These are phyloP conservation scores for Penicillium angulare DNA, from an alignment of 495 filamentous ascomycete species.

Conservation along the genomic window DNA sequence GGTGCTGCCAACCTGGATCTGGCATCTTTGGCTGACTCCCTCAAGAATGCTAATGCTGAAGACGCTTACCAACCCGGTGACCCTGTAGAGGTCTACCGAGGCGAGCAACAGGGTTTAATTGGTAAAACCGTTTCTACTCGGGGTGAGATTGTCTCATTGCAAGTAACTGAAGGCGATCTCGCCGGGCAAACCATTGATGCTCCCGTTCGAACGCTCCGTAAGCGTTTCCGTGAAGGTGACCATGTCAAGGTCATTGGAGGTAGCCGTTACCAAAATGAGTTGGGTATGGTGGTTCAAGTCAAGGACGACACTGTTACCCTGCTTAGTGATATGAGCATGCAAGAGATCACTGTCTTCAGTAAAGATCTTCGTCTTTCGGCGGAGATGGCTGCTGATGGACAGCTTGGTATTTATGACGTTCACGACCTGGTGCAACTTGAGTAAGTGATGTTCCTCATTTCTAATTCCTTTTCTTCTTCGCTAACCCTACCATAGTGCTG, in stretches of 20 bases:
- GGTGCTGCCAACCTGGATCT: slow-evolving; percentile 93
- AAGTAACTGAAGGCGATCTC: slow-evolving; percentile 80
- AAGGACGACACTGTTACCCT: slow-evolving; percentile 87
- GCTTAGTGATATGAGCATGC: slow-evolving; percentile 83
- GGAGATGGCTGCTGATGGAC: slow-evolving; percentile 78
- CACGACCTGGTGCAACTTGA: slow-evolving; percentile 95
- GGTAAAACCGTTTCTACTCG: slow-evolving; percentile 86
- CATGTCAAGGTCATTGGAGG: slow-evolving; percentile 98
- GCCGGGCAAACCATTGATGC: slow-evolving; percentile 85
- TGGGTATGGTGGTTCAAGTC: slow-evolving; percentile 95
- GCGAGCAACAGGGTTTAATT: slow-evolving; percentile 88
- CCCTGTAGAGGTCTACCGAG: slow-evolving; percentile 90
- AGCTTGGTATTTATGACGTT: slow-evolving; percentile 81
- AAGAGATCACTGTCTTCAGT: slow-evolving; percentile 96
- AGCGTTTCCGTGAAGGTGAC: slow-evolving; percentile 89
- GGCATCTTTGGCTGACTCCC: slow-evolving; percentile 77
- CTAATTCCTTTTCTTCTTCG: not conserved
- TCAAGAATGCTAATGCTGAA: slow-evolving; percentile 73
- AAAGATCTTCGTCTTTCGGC: slow-evolving; percentile 91
- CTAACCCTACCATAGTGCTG: slow-evolving; percentile 53
- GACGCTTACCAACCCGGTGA: slow-evolving; percentile 88
- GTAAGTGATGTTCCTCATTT: slow-evolving; percentile 43
- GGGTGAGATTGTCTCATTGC: slow-evolving; percentile 85
- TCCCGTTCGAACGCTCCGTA: slow-evolving; percentile 87
- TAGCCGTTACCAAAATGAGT: slow-evolving; percentile 87